A percentile compares a stretch with the other conserved stretches of the same genome.
Conservation (phyloP, 306 rosid species). For the Vigna angularis region DNA sequence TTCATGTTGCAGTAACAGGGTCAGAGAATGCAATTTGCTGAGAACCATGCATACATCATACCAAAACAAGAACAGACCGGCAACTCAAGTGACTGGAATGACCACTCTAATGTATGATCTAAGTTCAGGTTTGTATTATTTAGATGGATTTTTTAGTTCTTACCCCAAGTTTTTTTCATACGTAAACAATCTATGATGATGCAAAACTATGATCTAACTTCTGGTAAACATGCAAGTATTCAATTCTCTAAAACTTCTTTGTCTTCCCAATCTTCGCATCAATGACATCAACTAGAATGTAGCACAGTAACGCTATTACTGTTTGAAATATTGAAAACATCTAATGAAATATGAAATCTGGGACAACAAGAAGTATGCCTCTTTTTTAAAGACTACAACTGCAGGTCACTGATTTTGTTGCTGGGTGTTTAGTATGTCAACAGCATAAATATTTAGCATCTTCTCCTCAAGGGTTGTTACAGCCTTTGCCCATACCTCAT, state of each 20-base stretch:
- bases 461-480: too few relatives aligned
- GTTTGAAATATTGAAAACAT: neutral
- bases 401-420: neutral
- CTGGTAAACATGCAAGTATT: neutral
- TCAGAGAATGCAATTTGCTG: conserved; percentile 12
- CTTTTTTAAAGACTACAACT: conserved; percentile 35
- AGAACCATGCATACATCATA: conserved; percentile 34
- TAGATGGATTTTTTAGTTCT: conserved; percentile 6
- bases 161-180: neutral
- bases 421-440: too few relatives aligned
- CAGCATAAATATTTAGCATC: too few relatives aligned
- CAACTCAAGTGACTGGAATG: conserved; percentile 22
- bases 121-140: conserved; percentile 25
- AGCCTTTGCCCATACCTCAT: too few relatives aligned
- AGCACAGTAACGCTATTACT: conserved; percentile 1
- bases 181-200: conserved; percentile 21
- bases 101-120: conserved; percentile 2
- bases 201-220: conserved; percentile 14
- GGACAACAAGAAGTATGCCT: conserved; percentile 39
- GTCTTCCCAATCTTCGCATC: conserved; percentile 16
- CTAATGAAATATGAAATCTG: conserved; percentile 20
- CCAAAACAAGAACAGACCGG: conserved; percentile 31
- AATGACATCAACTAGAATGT: neutral
- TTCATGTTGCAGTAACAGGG: conserved; percentile 38
- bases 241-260: neutral